Evolutionary conservation across 2,329 filamentous ascomycete genomes (phyloP).

Genomic region (Verticillium longisporum): DNA sequence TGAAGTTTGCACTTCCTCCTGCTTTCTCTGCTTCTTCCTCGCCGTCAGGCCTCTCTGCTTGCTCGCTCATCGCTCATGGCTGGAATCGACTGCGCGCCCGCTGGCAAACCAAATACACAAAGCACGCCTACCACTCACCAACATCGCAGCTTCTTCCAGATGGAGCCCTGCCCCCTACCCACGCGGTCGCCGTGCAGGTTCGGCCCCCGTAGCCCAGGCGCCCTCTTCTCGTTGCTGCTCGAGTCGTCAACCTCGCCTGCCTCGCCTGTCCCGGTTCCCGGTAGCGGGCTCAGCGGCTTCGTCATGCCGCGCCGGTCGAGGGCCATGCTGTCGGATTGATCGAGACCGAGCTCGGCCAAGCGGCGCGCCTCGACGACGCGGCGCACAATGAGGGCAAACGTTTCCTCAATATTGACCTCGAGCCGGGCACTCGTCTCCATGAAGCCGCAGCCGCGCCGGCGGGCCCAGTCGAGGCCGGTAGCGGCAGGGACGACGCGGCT

Average conservation of each 20-base stretch:
- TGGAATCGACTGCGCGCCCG: background rate
- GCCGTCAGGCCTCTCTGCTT: background rate
- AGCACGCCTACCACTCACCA: conserved; percentile 30
- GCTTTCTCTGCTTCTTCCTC: background rate
- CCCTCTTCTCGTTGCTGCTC: conserved; percentile 35
- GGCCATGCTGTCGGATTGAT: conserved; percentile 27
- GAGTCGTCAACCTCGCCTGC: background rate
- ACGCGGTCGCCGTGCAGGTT: conserved; percentile 34
- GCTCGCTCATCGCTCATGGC: background rate
- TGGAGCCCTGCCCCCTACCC: conserved; percentile 35
- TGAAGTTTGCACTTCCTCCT: background rate
- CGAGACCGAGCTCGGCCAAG: conserved; percentile 39
- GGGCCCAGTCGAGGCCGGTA: conserved; percentile 70
- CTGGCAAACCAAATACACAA: background rate
- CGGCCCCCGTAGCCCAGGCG: conserved; percentile 35
- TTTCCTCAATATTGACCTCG: conserved; percentile 86
- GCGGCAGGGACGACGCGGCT: conserved; percentile 62
- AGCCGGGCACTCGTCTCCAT: conserved; percentile 84
- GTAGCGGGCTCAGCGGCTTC: conserved; percentile 50
- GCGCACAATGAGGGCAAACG: conserved; percentile 65
- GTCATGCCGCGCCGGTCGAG: conserved; percentile 48
- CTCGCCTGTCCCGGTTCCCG: conserved; percentile 20
- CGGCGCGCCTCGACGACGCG: conserved; percentile 53
- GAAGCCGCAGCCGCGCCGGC: conserved; percentile 67
- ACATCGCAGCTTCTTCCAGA: conserved; percentile 51